These are phyloP conservation scores for Mycena metata DNA, from an alignment of 768 basidiomycete genomes.

Conservation along the genomic window DNA sequence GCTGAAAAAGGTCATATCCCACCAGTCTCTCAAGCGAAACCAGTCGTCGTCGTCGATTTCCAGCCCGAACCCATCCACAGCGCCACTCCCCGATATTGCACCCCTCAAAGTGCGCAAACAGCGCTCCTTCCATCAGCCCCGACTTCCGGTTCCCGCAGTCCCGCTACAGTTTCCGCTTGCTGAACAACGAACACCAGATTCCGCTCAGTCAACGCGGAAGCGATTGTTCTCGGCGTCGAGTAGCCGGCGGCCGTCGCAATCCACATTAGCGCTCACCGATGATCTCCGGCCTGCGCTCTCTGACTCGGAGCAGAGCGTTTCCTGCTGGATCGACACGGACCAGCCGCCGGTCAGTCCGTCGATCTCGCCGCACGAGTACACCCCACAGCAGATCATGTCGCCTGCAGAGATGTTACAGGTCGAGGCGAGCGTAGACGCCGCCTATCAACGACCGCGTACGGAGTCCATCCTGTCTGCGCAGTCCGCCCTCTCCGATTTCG, in stretches of 20 bases:
- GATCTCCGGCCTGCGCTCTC: conserved; percentile 58
- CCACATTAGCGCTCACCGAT: conserved; percentile 57
- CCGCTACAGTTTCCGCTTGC: conserved; percentile 55
- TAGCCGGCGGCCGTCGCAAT: conserved; percentile 62
- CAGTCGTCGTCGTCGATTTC: conserved; percentile 48
- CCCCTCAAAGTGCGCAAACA: conserved; percentile 63
- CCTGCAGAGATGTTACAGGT: conserved; percentile 74
- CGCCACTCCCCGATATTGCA: conserved; percentile 44
- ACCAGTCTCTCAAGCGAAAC: conserved; percentile 63
- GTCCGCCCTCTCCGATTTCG: conserved; percentile 50
- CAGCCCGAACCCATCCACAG: conserved; percentile 25
- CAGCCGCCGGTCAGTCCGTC: conserved; percentile 53
- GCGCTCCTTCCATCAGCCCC: conserved; percentile 73
- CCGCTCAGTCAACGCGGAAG: conserved; percentile 53
- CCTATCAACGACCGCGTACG: conserved; percentile 46
- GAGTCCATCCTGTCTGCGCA: conserved; percentile 54
- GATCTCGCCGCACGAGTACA: conserved; percentile 58
- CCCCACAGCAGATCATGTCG: conserved; percentile 76
- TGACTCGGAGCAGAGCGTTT: conserved; percentile 44
- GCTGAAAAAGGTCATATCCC: conserved; percentile 69
- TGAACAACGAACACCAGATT: conserved; percentile 45
- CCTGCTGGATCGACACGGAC: conserved; percentile 67
- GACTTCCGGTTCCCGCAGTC: conserved; percentile 66
- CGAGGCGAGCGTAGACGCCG: conserved; percentile 63
- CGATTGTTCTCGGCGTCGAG: conserved; percentile 77